Evolutionary conservation across 176 grass and related monocot genomes (phyloP), one percentile per base, ranked within the genome.

Genomic region (Phragmites australis): DNA sequence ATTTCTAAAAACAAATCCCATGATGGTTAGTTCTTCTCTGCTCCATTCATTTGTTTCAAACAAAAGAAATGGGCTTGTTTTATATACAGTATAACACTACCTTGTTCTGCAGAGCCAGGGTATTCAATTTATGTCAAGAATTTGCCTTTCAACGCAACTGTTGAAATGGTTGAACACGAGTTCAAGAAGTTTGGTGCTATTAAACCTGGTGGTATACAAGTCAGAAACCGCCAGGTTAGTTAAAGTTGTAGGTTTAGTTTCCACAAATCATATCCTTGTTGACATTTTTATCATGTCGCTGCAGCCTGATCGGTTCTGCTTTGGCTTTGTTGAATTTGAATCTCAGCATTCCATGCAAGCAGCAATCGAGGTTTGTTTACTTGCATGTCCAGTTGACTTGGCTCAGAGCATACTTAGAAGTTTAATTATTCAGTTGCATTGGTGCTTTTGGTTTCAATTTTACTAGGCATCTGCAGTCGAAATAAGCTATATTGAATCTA

Each of bases 261-360:
- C 16, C 13, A 14, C 12, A 44, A 58, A 61, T 73, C 8, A 21
- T 58, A 44, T 85, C 29, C 15, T 23, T 79, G 10, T 37, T 85
- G 63, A 88, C 71, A 74, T 79, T 81, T 48, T 43, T 2, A 59
- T 26, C 46, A 51, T 79, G 49, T 74, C 65, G 61, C 54, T 88
- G 71, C 81, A 93, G 90, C 1, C 9, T 84, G 90, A 93, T 64
- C 62, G 46, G 26, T 93, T 91, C 74, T 89, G 81, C 75, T 93
- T 91, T 86, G 91, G 94, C 44, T 97, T 97, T 10, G 87, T 97
- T 9, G 87, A 97, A 78, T 97, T 97, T 84, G 91, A 91, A 59
- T 83, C 91, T 43, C 29, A 74, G 37, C 27, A 89, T 61, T 91
- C 91, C 22, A 97, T 93, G 94, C 19, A 79, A 81, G 87, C 78